Conservation (phyloP, 140 eudicot species). For the Anethum foeniculum region DNA sequence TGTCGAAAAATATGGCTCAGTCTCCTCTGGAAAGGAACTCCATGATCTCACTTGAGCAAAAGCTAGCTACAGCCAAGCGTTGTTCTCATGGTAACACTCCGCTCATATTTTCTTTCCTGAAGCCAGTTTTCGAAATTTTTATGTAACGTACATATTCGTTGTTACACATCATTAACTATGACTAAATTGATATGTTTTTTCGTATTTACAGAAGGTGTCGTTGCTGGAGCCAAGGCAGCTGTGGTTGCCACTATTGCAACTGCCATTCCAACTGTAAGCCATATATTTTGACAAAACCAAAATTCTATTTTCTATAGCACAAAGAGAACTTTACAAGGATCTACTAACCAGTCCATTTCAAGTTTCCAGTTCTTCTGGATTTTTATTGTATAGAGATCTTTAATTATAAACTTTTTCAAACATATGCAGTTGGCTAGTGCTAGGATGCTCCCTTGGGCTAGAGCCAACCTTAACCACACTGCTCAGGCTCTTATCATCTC, state of each 20-base stretch:
- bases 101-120: background rate
- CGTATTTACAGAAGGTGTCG: slow-evolving; percentile 62
- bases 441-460: slow-evolving; percentile 82
- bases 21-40: slow-evolving; percentile 32
- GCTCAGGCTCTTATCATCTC: slow-evolving; percentile 93
- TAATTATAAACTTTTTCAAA: too few relatives aligned
- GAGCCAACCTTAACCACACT: slow-evolving; percentile 75
- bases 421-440: slow-evolving; percentile 61
- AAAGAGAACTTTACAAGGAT: background rate
- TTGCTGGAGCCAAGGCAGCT: slow-evolving; percentile 97
- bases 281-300: too few relatives aligned
- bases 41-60: slow-evolving; percentile 57
- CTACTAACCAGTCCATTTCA: too few relatives aligned
- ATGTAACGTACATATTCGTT: too few relatives aligned
- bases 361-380: too few relatives aligned
- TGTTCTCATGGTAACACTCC: slow-evolving; percentile 66
- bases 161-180: too few relatives aligned
- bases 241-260: slow-evolving; percentile 76
- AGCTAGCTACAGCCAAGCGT: slow-evolving; percentile 77
- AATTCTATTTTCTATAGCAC: too few relatives aligned
- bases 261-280: slow-evolving; percentile 81
- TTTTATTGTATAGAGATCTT: too few relatives aligned
- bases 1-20: slow-evolving; percentile 26
- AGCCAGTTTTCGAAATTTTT: too few relatives aligned
- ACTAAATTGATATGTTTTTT: background rate